A percentile compares a stretch with the other conserved stretches of the same genome.
Conservation (phyloP, 1,284 basidiomycete species). For the Naganishia cerealis region DNA sequence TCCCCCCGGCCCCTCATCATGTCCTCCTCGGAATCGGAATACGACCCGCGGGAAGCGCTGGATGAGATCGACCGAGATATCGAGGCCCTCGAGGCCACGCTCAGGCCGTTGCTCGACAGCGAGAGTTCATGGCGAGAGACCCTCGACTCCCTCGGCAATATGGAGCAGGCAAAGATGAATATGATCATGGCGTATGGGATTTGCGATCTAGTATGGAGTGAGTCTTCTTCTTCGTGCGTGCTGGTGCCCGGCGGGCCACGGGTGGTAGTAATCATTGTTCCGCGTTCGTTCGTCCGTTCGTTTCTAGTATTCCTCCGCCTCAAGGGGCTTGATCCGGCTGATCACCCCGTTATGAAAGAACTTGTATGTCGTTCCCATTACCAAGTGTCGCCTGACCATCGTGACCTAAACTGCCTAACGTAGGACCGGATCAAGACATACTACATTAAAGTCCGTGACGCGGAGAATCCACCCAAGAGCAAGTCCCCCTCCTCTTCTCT, state of each 20-base stretch:
- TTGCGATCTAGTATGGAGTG: conserved; percentile 35
- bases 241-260: too few species aligned
- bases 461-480: conserved; percentile 29
- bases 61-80: conserved; percentile 10
- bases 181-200: conserved; percentile 35
- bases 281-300: too few species aligned
- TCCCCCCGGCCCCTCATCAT: neutral
- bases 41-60: conserved; percentile 14
- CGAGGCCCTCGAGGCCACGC: conserved; percentile 1
- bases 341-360: conserved; percentile 35
- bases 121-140: conserved; percentile 9
- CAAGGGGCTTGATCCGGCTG: conserved; percentile 31
- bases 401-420: neutral
- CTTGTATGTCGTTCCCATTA: conserved; percentile 19
- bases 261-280: too few species aligned
- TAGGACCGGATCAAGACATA: conserved; percentile 35
- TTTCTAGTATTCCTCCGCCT: conserved; percentile 26
- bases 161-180: conserved; percentile 33
- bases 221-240: too few species aligned
- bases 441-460: conserved; percentile 34
- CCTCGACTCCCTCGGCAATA: neutral
- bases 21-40: conserved; percentile 22
- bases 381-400: too few species aligned
- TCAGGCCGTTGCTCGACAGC: neutral
- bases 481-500: neutral